These are phyloP conservation scores for Achaetomium macrosporum DNA, from an alignment of 2,329 filamentous ascomycete species.

Conservation along the genomic window DNA sequence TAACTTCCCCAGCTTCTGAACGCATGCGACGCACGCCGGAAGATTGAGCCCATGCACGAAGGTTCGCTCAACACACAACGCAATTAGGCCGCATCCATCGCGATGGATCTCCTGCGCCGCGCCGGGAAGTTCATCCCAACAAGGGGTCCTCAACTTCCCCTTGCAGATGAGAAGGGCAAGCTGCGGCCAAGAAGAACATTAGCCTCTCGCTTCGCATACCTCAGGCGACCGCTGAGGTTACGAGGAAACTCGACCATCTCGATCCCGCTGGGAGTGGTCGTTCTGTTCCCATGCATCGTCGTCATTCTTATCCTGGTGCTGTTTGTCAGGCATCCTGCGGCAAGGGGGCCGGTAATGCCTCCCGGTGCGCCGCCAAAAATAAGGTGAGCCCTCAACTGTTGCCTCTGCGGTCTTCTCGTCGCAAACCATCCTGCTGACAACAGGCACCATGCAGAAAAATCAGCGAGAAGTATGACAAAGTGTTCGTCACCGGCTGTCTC, in stretches of 20 bases:
- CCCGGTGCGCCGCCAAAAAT: constrained; percentile 83
- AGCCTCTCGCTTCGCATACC: constrained; percentile 63
- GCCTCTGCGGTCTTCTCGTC: background rate
- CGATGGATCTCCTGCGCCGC: constrained; percentile 55
- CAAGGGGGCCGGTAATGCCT: constrained; percentile 77
- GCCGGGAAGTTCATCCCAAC: constrained; percentile 46
- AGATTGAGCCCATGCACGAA: too few relatives aligned
- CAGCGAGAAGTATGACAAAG: constrained; percentile 93
- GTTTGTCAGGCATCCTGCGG: constrained; percentile 81
- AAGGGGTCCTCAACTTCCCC: constrained; percentile 40
- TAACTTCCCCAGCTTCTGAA: too few relatives aligned
- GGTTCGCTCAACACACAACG: too few relatives aligned
- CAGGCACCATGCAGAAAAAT: constrained; percentile 64
- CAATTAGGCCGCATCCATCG: constrained; percentile 13
- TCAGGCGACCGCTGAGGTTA: constrained; percentile 79
- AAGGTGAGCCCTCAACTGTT: constrained; percentile 54
- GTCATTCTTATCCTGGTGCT: constrained; percentile 86
- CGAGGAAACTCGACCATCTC: constrained; percentile 89
- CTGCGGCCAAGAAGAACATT: constrained; percentile 35
- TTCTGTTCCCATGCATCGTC: constrained; percentile 88
- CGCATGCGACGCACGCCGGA: too few relatives aligned
- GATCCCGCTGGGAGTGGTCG: constrained; percentile 83
- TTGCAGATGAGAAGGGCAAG: constrained; percentile 45
- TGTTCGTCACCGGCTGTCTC: constrained; percentile 86
- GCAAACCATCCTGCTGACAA: constrained; percentile 3